Conservation (phyloP, 2,329 filamentous ascomycete species). For the Sphaceloma murrayae region DNA sequence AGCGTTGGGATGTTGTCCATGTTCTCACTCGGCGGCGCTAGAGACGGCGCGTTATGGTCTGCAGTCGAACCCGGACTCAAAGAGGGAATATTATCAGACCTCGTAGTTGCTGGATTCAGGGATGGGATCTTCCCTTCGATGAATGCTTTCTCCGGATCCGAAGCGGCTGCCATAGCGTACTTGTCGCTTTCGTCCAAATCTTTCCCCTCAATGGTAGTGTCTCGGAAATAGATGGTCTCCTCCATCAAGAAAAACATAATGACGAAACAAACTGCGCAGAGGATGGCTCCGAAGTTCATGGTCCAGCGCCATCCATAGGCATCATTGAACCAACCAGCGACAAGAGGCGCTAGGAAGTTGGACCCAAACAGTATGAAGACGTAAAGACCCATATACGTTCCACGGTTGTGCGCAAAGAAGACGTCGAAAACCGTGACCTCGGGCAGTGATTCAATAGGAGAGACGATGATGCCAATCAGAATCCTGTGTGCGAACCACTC, state of each 20-base stretch:
- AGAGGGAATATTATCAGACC: too few relatives aligned
- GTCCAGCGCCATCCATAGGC: conserved; percentile 29
- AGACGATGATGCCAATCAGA: conserved; percentile 22
- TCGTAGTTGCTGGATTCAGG: too few relatives aligned
- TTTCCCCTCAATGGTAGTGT: conserved; percentile 10
- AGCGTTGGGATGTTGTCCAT: too few relatives aligned
- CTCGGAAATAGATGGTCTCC: conserved; percentile 14
- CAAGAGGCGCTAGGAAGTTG: conserved; percentile 32
- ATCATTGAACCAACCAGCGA: conserved; percentile 31
- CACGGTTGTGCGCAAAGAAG: conserved; percentile 19
- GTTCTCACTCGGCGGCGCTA: too few relatives aligned
- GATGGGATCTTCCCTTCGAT: too few relatives aligned
- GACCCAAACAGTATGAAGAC: conserved; percentile 28
- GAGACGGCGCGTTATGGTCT: too few relatives aligned
- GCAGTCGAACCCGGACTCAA: too few relatives aligned
- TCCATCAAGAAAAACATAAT: conserved; percentile 15
- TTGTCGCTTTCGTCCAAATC: too few relatives aligned
- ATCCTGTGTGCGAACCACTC: conserved; percentile 25
- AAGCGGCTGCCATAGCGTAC: too few relatives aligned
- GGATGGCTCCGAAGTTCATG: conserved; percentile 1
- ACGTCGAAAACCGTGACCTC: conserved; percentile 18
- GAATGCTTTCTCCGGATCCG: too few relatives aligned
- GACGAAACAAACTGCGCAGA: neutral
- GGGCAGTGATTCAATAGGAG: conserved; percentile 22
- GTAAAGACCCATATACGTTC: conserved; percentile 25